Evolutionary conservation across 768 basidiomycete genomes (phyloP).

Genomic region (Suillus bovinus): DNA sequence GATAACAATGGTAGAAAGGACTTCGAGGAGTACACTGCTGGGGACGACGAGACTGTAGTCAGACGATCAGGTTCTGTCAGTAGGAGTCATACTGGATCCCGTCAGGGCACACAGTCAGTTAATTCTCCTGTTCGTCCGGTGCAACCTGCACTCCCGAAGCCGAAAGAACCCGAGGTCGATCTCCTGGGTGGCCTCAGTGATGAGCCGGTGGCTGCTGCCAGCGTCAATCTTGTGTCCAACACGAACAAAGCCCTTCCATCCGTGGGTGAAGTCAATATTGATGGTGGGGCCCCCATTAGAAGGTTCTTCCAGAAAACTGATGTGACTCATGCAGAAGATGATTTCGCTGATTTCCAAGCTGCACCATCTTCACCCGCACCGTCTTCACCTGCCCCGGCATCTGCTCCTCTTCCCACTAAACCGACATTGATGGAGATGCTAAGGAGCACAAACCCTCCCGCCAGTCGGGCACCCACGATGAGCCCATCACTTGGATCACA

Average conservation of each 20-base stretch:
- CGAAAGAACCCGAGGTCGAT: conserved; percentile 59
- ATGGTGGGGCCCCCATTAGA: conserved; percentile 21
- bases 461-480: conserved; percentile 16
- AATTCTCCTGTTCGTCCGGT: conserved; percentile 16
- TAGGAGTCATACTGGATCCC: conserved; percentile 38
- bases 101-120: conserved; percentile 35
- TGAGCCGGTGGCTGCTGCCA: conserved; percentile 38
- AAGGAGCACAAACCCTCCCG: conserved; percentile 31
- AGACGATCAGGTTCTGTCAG: conserved; percentile 42
- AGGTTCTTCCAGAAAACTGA: conserved; percentile 9
- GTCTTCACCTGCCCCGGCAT: conserved; percentile 26
- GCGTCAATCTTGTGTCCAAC: conserved; percentile 14
- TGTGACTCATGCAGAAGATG: conserved; percentile 57
- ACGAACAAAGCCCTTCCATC: conserved; percentile 34
- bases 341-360: conserved; percentile 85
- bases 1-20: conserved; percentile 56
- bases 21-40: conserved; percentile 96
- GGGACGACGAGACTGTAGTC: conserved; percentile 73
- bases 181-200: conserved; percentile 81
- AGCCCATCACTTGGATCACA: conserved; percentile 15
- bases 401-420: conserved; percentile 36
- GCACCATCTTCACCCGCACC: conserved; percentile 44
- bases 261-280: conserved; percentile 23
- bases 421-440: conserved; percentile 52
- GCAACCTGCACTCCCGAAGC: conserved; percentile 36